These are phyloP conservation scores for Pleomassaria siparia DNA, from an alignment of 2,329 filamentous ascomycete genomes.

Conservation along the genomic window DNA sequence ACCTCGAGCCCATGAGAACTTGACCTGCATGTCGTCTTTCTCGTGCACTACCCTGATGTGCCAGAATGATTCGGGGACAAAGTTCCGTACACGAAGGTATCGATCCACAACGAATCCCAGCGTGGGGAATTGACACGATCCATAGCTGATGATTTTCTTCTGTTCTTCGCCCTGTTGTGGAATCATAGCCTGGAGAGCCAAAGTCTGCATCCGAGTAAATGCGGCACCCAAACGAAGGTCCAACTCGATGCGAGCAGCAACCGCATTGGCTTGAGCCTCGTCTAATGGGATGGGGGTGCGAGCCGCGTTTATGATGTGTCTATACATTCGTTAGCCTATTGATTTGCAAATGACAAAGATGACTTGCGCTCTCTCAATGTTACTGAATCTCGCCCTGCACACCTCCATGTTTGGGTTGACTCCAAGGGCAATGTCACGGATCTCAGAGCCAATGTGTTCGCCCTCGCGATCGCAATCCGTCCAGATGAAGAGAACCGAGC, in stretches of 20 bases:
- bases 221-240: slow-evolving; percentile 89
- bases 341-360: not conserved
- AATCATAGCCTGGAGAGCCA: slow-evolving; percentile 72
- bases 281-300: slow-evolving; percentile 76
- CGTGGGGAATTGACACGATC: slow-evolving; percentile 96
- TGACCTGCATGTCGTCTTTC: slow-evolving; percentile 75
- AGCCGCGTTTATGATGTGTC: slow-evolving; percentile 84
- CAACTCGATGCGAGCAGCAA: slow-evolving; percentile 85
- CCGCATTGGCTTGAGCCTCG: slow-evolving; percentile 82
- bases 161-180: slow-evolving; percentile 62
- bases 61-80: slow-evolving; percentile 92
- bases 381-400: slow-evolving; percentile 89
- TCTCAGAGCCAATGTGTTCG: slow-evolving; percentile 92
- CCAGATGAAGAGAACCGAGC: slow-evolving; percentile 88
- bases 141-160: slow-evolving; percentile 73
- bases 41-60: slow-evolving; percentile 80
- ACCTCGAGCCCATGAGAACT: slow-evolving; percentile 79
- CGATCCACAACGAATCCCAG: slow-evolving; percentile 95
- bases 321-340: slow-evolving; percentile 36
- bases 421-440: slow-evolving; percentile 75
- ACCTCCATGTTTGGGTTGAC: slow-evolving; percentile 75
- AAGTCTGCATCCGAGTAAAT: slow-evolving; percentile 86
- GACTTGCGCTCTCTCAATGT: slow-evolving; percentile 83
- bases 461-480: slow-evolving; percentile 98
- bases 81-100: slow-evolving; percentile 91